phyloP scores from a whole-genome alignment of 2,329 filamentous ascomycete species.

The Botryotinia convoluta region DNA sequence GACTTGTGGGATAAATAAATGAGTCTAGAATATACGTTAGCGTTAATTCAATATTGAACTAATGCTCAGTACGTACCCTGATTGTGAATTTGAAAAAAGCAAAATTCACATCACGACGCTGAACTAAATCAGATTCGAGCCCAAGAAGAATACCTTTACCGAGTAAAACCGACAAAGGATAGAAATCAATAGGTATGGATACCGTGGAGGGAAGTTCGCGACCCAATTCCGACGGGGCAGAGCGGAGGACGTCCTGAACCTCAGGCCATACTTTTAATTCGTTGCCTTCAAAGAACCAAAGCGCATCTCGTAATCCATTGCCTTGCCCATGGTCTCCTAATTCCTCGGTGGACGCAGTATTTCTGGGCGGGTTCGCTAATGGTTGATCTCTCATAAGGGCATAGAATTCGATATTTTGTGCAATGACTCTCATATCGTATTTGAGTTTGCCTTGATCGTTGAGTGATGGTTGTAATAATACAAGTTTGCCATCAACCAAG shows the following conservation, averaged over 20 bases:
- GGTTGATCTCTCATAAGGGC: slow-evolving; percentile 86
- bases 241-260: slow-evolving; percentile 76
- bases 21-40: slow-evolving; percentile 58
- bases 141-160: slow-evolving; percentile 88
- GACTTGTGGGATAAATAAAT: slow-evolving; percentile 87
- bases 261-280: slow-evolving; percentile 88
- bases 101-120: slow-evolving; percentile 87
- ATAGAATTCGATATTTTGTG: slow-evolving; percentile 95
- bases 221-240: slow-evolving; percentile 61
- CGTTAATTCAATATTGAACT: neutral
- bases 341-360: slow-evolving; percentile 18
- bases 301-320: slow-evolving; percentile 67
- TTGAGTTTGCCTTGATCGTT: slow-evolving; percentile 83
- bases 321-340: slow-evolving; percentile 30
- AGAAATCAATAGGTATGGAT: slow-evolving; percentile 86
- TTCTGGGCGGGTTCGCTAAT: slow-evolving; percentile 26
- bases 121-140: slow-evolving; percentile 88
- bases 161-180: slow-evolving; percentile 83
- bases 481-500: slow-evolving; percentile 95
- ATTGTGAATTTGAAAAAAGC: slow-evolving; percentile 86
- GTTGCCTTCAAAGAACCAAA: slow-evolving; percentile 92
- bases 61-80: slow-evolving; percentile 60
- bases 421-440: slow-evolving; percentile 97
- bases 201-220: slow-evolving; percentile 73
- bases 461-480: slow-evolving; percentile 81